Conservation (phyloP, 192 early-diverging fungal species). For the Phycomyces nitens region DNA sequence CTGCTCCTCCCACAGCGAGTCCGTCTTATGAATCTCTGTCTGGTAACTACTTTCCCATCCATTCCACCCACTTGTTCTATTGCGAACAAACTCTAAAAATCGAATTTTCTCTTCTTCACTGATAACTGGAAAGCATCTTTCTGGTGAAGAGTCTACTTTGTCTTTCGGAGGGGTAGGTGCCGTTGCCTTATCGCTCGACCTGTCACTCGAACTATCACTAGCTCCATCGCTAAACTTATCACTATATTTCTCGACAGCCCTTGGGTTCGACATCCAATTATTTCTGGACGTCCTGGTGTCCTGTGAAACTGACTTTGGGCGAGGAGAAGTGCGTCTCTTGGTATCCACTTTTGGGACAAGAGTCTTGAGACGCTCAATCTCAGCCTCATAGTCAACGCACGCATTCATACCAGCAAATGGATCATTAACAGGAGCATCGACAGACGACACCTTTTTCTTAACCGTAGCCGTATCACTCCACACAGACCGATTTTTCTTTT, state of each 20-base stretch:
- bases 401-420: slow-evolving; percentile 17
- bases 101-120: slow-evolving; percentile 15
- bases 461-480: slow-evolving; percentile 1
- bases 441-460: not conserved
- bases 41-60: slow-evolving; percentile 20
- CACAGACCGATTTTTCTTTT: not conserved
- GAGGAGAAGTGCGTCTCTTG: slow-evolving; percentile 8
- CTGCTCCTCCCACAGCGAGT: not conserved
- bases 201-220: slow-evolving; percentile 9
- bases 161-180: not conserved
- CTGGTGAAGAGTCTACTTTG: not conserved
- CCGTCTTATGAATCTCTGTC: not conserved
- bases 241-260: not conserved
- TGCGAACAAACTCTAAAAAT: slow-evolving; percentile 22
- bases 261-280: not conserved
- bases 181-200: no score
- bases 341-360: slow-evolving; percentile 25
- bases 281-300: not conserved
- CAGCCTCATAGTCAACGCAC: slow-evolving; percentile 9
- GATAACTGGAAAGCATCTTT: not conserved
- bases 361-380: slow-evolving; percentile 19
- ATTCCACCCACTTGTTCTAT: slow-evolving; percentile 20
- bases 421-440: not conserved
- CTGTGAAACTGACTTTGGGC: not conserved
- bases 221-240: not conserved